Conservation (phyloP, 2,329 filamentous ascomycete species). For the Hypoxylon sp. region DNA sequence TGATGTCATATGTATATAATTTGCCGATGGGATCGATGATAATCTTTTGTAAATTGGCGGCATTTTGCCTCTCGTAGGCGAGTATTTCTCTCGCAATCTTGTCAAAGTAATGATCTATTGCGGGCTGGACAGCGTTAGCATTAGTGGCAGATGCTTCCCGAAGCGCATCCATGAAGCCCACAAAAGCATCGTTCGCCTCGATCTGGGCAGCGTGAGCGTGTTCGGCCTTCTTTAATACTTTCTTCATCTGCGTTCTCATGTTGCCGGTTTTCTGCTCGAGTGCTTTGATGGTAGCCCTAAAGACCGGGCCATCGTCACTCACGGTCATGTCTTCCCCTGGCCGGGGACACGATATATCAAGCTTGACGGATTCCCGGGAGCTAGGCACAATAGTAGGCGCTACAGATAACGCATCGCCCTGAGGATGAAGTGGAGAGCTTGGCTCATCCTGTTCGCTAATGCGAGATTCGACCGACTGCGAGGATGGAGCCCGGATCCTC, state of each 20-base stretch:
- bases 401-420: slow-evolving; percentile 53
- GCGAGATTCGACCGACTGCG: slow-evolving; percentile 87
- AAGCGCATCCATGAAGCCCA: slow-evolving; percentile 85
- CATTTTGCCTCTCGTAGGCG: slow-evolving; percentile 86
- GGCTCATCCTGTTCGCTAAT: slow-evolving; percentile 79
- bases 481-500: slow-evolving; percentile 84
- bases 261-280: slow-evolving; percentile 96
- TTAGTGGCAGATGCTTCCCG: slow-evolving; percentile 91
- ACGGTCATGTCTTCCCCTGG: slow-evolving; percentile 87
- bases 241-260: slow-evolving; percentile 95
- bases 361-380: slow-evolving; percentile 72
- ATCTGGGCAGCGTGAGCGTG: slow-evolving; percentile 83
- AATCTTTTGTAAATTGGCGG: slow-evolving; percentile 85
- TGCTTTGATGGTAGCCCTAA: slow-evolving; percentile 95
- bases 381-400: slow-evolving; percentile 35
- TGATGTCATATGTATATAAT: slow-evolving; percentile 95
- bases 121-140: slow-evolving; percentile 95
- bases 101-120: slow-evolving; percentile 97
- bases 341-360: slow-evolving; percentile 88
- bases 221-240: slow-evolving; percentile 93
- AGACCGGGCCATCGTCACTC: slow-evolving; percentile 92
- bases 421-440: slow-evolving; percentile 62
- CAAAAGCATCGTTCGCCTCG: slow-evolving; percentile 87
- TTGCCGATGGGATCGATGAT: slow-evolving; percentile 95
- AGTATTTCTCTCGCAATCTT: slow-evolving; percentile 94